Evolutionary conservation across 2,329 filamentous ascomycete species (phyloP), one percentile per base, ranked within the genome.

Genomic region (Aspergillus vadensis): DNA sequence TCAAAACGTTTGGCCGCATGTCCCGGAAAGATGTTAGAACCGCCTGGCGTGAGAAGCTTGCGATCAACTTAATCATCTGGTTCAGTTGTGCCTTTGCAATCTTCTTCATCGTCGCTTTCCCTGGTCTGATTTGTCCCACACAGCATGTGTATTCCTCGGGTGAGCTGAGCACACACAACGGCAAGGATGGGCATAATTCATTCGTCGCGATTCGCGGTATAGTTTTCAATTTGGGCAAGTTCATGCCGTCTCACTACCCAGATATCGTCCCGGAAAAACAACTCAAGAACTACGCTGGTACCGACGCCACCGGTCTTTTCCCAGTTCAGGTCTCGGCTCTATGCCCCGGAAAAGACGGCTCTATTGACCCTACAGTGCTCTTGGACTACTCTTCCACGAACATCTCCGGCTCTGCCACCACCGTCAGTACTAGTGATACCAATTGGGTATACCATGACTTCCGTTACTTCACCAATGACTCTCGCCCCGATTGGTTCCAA

Each of bases 51-150:
- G 95, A 99, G 76, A 99, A 99, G 82, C 76, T 99, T 61, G 94
- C 95, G 57, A 99, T 99, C 83, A 99, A 99, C 81, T 83, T 99
- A 75, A 85, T 98, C 72, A 99, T 99, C 74, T 99, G 96, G 95
- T 80, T 94, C 59, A 86, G 85, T 73, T 98, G 94, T 78, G 81
- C 80, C 15, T 77, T 91, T 52, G 87, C 91, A 27, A 85, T 90
- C 58, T 99, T 99, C 81, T 90, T 99, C 82, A 92, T 98, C 71
- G 84, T 98, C 62, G 84, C 88, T 58, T 96, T 99, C 72, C 96
- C 96, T 0, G 80, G 83, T 67, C 79, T 98, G 65, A 92, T 99
- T 70, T 99, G 95, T 77, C 95, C 95, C 0, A 94, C 83, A 19
- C 95, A 99, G 74, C 80, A 96, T 71, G 92, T 99, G 54, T 98